Conservation (phyloP, 1,284 basidiomycete genomes). For the Cryptococcus hybrid region DNA sequence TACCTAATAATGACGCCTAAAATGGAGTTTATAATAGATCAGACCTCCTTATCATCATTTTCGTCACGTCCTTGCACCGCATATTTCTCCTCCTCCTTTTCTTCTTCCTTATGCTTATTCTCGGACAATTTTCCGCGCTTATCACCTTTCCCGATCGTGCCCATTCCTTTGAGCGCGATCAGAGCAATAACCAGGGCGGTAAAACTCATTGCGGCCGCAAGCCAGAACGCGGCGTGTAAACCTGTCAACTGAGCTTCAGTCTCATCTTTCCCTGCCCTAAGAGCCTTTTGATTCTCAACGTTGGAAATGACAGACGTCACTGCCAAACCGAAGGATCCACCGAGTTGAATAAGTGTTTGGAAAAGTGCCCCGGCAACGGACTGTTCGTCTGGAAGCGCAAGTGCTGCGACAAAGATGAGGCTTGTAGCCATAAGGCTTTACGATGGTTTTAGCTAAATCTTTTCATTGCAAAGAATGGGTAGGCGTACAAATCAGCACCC, state of each 20-base stretch:
- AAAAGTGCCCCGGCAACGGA: constrained; percentile 67
- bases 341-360: constrained; percentile 56
- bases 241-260: constrained; percentile 26
- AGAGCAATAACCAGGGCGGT: constrained; percentile 31
- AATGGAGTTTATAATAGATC: neutral
- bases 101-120: neutral
- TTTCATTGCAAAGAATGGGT: neutral
- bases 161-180: constrained; percentile 34
- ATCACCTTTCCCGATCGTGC: constrained; percentile 27
- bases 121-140: constrained; percentile 5
- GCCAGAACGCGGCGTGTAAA: constrained; percentile 42
- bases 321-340: constrained; percentile 70
- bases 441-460: neutral
- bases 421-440: constrained; percentile 64
- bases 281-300: constrained; percentile 15
- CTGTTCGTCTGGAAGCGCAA: constrained; percentile 71
- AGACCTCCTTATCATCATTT: neutral
- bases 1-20: neutral
- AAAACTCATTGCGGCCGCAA: constrained; percentile 39
- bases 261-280: constrained; percentile 11
- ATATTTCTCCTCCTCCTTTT: neutral
- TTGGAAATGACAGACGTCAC: constrained; percentile 65
- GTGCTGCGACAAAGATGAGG: constrained; percentile 70
- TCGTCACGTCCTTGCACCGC: neutral
- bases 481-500: constrained; percentile 66